These are phyloP conservation scores for Nemophila menziesii DNA, from an alignment of 257 asterid genomes.

Conservation along the genomic window DNA sequence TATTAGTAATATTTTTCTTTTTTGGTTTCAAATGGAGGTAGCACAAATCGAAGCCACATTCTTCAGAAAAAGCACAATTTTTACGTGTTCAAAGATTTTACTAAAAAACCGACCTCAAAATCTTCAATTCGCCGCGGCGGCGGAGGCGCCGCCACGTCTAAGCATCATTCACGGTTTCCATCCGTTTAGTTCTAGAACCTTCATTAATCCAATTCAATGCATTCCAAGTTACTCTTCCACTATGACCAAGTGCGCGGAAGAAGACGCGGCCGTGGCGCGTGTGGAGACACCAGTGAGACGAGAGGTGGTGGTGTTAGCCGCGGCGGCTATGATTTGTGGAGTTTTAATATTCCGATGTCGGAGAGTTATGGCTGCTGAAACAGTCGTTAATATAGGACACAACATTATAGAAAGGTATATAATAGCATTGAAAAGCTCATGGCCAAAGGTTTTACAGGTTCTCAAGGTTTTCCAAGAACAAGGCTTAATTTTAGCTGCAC, in stretches of 20 bases:
- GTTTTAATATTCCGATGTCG: slow-evolving; percentile 39
- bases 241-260: neutral
- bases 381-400: slow-evolving; percentile 30
- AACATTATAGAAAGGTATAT: slow-evolving; percentile 54
- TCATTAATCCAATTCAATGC: slow-evolving; percentile 11
- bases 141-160: neutral
- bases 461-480: slow-evolving; percentile 70
- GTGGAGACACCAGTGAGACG: slow-evolving; percentile 31
- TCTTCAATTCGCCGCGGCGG: neutral
- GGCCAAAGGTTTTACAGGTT: slow-evolving; percentile 79
- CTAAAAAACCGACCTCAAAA: slow-evolving; percentile 16
- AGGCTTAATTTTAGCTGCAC: slow-evolving; percentile 74
- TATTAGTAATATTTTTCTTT: too few relatives aligned
- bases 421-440: slow-evolving; percentile 49
- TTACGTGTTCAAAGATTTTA: slow-evolving; percentile 17
- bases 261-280: slow-evolving; percentile 10
- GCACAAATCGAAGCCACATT: slow-evolving; percentile 31
- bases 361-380: slow-evolving; percentile 59
- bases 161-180: slow-evolving; percentile 10
- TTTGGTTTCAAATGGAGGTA: slow-evolving; percentile 36
- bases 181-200: slow-evolving; percentile 18
- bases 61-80: slow-evolving; percentile 18
- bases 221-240: neutral
- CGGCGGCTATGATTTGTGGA: slow-evolving; percentile 47
- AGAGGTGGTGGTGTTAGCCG: slow-evolving; percentile 38